These are phyloP conservation scores for Acanthamoeba healyi DNA, from an alignment of 208 protist species.

Conservation along the genomic window DNA sequence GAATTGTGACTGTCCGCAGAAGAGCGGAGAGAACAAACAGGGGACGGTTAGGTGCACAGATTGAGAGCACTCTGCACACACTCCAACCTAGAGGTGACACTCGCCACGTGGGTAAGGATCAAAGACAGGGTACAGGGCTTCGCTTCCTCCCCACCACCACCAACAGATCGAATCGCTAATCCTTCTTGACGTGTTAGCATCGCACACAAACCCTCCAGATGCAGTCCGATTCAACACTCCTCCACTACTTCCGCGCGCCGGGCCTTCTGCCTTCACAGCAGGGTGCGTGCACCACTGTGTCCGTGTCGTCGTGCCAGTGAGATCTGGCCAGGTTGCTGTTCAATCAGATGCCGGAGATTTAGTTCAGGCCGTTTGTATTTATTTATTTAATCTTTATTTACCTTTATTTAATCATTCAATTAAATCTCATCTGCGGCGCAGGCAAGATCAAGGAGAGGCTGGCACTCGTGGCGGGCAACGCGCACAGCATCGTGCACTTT, in stretches of 20 bases:
- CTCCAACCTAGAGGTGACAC: background rate
- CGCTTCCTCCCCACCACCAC: too few relatives aligned
- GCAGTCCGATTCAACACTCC: background rate
- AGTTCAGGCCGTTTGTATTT: background rate
- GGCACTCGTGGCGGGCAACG: background rate
- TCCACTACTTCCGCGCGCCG: constrained; percentile 64
- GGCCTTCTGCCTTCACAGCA: constrained; percentile 71
- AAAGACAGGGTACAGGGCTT: too few relatives aligned
- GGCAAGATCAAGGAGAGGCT: constrained; percentile 71
- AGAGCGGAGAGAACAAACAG: background rate
- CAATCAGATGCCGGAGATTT: background rate
- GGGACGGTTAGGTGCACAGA: too few relatives aligned
- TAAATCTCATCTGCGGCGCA: background rate
- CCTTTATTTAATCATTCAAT: background rate
- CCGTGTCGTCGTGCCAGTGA: too few relatives aligned
- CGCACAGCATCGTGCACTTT: constrained; percentile 40
- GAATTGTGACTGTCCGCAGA: background rate
- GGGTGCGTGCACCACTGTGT: background rate
- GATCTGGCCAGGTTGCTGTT: background rate
- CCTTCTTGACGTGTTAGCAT: background rate
- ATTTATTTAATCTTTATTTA: background rate
- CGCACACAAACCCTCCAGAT: background rate
- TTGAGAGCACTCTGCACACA: background rate
- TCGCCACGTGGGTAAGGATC: too few relatives aligned
- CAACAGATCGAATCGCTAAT: background rate